Base-by-base conservation (phyloP, 257 asterid genomes). In the Capsicum pubescens region DNA sequence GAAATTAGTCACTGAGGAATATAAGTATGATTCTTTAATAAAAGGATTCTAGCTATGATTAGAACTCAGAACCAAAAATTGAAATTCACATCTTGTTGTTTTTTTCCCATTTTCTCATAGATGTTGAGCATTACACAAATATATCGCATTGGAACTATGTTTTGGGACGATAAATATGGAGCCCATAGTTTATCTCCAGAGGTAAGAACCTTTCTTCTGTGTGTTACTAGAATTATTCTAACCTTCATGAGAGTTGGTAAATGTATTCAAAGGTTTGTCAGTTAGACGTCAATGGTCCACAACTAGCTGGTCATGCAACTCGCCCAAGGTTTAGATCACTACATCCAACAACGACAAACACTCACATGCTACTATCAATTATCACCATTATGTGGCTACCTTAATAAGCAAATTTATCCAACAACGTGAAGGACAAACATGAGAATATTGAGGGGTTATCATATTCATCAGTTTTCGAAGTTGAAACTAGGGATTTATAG, bases 131-230 rank as follows among this genome's bases (percentile, higher is more conserved):
- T 90, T 69, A 91, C 97, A 76, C 98, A 95, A 90, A 90, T 95
- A 85, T 95, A 95, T 88, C 93, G 98, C 85, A 94, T 95, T 64
- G 98, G 98, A 87, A 95, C 99, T 80, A 95, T 94, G 99, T 95
- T 95, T 79, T 94, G 98, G 99, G 99, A 95, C 83, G 99, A 95
- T 92, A 94, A 94, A 90, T 95, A 94, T 78, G 98, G 98, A 88
- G 89, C 98, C 9, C 99, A 94, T 44, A 98, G 98, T 84, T 88
- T 94, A 90, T 94, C 99, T 46, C 85, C 94, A 70, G 98, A 93
- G 97, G 98, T 94, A 90, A 82, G 83, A 80, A 42, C 84, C 84
- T 80, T 82, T 87, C 71, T 68, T 84, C 84, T 78, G 64, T 78
- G 46, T 86, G 84, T 59, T 64, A 15, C 14, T 79, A 16, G 50